Base-by-base conservation (phyloP, 2,329 filamentous ascomycete genomes). In the Dissoconium aciculare region DNA sequence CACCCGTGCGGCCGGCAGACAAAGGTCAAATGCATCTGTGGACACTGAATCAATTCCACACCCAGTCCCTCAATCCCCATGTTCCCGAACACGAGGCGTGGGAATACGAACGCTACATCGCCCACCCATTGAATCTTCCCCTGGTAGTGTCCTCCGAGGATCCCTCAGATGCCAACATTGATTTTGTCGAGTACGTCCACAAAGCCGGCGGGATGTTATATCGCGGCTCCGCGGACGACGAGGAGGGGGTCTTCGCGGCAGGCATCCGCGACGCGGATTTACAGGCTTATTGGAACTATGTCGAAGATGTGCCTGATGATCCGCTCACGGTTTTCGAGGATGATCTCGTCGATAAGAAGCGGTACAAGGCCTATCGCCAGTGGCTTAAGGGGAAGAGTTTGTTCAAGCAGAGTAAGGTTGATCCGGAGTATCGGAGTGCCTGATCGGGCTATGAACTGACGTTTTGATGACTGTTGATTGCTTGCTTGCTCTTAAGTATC, bases 361-460 rank as follows among this genome's bases (percentile, higher is more conserved):
- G 89, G 44, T 98, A 98, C 56, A 95, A 93, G 59, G 81, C 85
- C 6, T 98, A 98, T 57, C 64, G 77, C 47, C 91, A 94, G 58
- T 98, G 89, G 87, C 63, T 98, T 50, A 70, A 75, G 39, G 87
- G 87, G 11, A 95, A 94, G 62, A 93, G 83, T 47, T 68, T 95
- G 47, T 95, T 95, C 55, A 95, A 95, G 58, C 85, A 94, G 64
- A 64, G 62, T 38, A 66, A 65, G 43, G 59, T 65, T 23, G 62
- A 66, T 56, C 62, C 62, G 2, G 62, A 66, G 50, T 64, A 51
- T 23, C 19, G 19, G 19, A 23, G 19, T n/a, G 19, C 8, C 8
- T 23, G 8, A n/a, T 23, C 8, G 35, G 33, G 31, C 30, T 31
- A 27, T 27, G 29, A 30, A 14, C 17, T 35, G 11, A 12, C 6